Conservation (phyloP, 2,329 filamentous ascomycete genomes). For the Cladosporium sp. region DNA sequence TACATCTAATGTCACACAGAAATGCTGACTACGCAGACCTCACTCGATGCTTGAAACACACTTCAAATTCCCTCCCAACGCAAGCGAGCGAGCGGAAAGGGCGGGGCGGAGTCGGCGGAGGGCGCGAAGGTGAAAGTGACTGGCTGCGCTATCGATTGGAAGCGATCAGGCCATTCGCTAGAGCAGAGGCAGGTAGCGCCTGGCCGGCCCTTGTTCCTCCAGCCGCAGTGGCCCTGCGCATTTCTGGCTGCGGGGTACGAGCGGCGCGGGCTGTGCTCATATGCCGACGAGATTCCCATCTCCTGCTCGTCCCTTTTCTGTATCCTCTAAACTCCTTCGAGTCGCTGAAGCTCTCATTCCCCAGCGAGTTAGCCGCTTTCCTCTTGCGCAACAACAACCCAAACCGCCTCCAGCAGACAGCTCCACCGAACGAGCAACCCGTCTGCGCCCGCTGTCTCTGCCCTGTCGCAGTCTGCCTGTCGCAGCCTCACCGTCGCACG, state of each 20-base stretch:
- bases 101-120: no score
- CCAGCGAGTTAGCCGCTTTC: slow-evolving; percentile 2
- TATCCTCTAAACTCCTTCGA: slow-evolving; percentile 1
- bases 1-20: no score
- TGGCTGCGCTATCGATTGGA: no score
- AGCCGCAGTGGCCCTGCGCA: no score
- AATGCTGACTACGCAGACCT: no score
- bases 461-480: neutral
- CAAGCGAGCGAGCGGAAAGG: no score
- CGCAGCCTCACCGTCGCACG: neutral
- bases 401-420: neutral
- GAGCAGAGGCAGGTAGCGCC: no score
- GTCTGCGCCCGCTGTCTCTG: neutral
- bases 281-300: neutral
- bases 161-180: no score
- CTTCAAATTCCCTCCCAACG: no score
- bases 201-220: no score
- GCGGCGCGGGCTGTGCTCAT: neutral
- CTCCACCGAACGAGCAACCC: neutral
- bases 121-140: no score
- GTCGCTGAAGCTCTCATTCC: neutral
- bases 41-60: no score
- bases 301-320: slow-evolving; percentile 4
- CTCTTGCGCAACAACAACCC: neutral
- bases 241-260: neutral